Evolutionary conservation across 805 yeast species (phyloP).

Genomic region (Spathaspora passalidarum): DNA sequence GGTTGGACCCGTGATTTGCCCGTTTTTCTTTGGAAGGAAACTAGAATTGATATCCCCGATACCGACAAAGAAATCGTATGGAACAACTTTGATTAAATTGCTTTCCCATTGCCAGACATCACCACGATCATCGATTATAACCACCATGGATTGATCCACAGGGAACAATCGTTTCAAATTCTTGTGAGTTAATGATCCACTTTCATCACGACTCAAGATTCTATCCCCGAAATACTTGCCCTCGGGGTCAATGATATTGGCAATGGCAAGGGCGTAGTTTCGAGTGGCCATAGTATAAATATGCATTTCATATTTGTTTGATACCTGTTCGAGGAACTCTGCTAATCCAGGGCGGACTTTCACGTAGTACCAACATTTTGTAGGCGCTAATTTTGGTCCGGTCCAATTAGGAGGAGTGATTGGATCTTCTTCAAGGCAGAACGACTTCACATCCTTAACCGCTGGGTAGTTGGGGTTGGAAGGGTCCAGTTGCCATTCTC

Average conservation of each 20-base stretch:
- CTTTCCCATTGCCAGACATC: slow-evolving; percentile 99
- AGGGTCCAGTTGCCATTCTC: slow-evolving; percentile 91
- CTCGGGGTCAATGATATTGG: slow-evolving; percentile 86
- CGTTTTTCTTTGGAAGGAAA: slow-evolving; percentile 78
- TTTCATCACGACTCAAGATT: slow-evolving; percentile 88
- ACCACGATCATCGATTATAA: slow-evolving; percentile 94
- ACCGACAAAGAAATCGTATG: slow-evolving; percentile 94
- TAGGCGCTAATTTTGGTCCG: slow-evolving; percentile 58
- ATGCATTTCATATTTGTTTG: slow-evolving; percentile 79
- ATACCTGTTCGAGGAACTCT: slow-evolving; percentile 64
- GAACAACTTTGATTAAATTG: slow-evolving; percentile 86
- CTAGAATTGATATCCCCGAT: slow-evolving; percentile 96
- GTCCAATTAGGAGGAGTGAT: slow-evolving; percentile 54
- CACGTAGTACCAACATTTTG: slow-evolving; percentile 84
- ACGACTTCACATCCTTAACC: slow-evolving; percentile 75
- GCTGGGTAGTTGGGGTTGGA: slow-evolving; percentile 81
- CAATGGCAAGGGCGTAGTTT: slow-evolving; percentile 85
- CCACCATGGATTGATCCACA: slow-evolving; percentile 94
- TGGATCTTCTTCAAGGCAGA: slow-evolving; percentile 75
- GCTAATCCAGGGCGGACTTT: slow-evolving; percentile 85
- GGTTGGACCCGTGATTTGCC: slow-evolving; percentile 56
- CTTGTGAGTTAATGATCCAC: slow-evolving; percentile 88
- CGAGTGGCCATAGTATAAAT: slow-evolving; percentile 98
- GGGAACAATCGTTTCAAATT: slow-evolving; percentile 87
- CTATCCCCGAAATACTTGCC: slow-evolving; percentile 87